Conservation (phyloP, 768 basidiomycete genomes). For the Lactarius evosmus region DNA sequence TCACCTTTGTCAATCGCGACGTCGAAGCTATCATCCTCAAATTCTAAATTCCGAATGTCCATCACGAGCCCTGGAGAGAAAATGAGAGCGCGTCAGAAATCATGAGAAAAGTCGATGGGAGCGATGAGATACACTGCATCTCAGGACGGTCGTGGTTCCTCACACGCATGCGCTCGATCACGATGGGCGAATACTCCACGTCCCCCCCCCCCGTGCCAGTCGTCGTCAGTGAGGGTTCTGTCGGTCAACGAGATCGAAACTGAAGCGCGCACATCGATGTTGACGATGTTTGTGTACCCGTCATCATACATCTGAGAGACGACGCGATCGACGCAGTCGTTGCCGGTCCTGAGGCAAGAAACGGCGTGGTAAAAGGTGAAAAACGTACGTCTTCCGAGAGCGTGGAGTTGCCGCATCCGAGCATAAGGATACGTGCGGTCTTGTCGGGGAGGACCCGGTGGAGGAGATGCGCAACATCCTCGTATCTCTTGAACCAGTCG, state of each 20-base stretch:
- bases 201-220: no score
- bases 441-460: conserved; percentile 61
- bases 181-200: conserved; percentile 64
- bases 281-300: conserved; percentile 76
- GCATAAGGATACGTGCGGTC: conserved; percentile 63
- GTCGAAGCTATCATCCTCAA: conserved; percentile 63
- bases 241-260: background rate
- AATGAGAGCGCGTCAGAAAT: background rate
- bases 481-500: conserved; percentile 87
- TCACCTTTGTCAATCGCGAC: conserved; percentile 81
- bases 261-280: conserved; percentile 59
- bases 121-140: conserved; percentile 63
- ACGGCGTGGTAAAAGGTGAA: background rate
- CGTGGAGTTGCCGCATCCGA: conserved; percentile 82
- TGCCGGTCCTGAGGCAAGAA: background rate
- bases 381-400: conserved; percentile 65
- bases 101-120: background rate
- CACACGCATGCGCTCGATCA: conserved; percentile 70
- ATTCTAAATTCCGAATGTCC: conserved; percentile 70
- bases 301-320: conserved; percentile 75
- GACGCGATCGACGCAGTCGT: no score
- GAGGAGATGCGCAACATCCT: conserved; percentile 62
- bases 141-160: conserved; percentile 54
- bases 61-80: conserved; percentile 71
- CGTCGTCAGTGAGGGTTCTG: background rate